Base-by-base conservation (phyloP, 2,329 filamentous ascomycete genomes). In the Aspergillus melleus region DNA sequence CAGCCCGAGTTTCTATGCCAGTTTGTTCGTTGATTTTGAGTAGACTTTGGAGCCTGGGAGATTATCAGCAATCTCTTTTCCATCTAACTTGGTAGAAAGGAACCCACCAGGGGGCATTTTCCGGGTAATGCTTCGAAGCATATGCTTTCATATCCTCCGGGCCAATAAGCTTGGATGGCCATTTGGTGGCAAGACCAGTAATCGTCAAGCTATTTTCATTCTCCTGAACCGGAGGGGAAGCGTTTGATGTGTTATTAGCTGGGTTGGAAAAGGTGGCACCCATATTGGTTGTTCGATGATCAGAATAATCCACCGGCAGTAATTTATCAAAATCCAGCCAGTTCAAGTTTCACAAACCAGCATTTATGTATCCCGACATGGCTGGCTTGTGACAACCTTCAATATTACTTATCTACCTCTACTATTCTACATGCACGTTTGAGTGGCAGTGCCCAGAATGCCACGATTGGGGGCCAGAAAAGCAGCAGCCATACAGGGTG, bases 181-280 rank as follows among this genome's bases (percentile, higher is more conserved):
- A 55, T 47, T 55, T 42, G 16, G 53, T 55, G 42, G 36, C 53
- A 12, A 55, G 20, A 29, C 53, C 53, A 16, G 53, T 55, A n/a
- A 55, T 55, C n/a, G 11, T 47, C 39, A 39, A 24, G 9, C 20
- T 47, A 24, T 47, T 47, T 39, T 39, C 36, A 39, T 39, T 16
- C 36, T n/a, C 36, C 36, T 39, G 36, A 39, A 39, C 12, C 6
- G 36, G 16, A 39, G 36, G 36, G 36, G 16, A 2, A 36, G 32
- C 1, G 32, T 36, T 39, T 16, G 36, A 39, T 39, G 14, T 39
- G 16, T 39, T 12, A 14, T 39, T 16, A 39, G 36, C 36, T 39
- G 36, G 36, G 16, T 39, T 39, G 36, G 36, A 39, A 39, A 39
- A n/a, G 14, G 6, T n/a, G 4, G 36, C 36, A 39, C 36, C 36